phyloP scores from a whole-genome alignment of 192 early-diverging fungal species.

The Haplosporangium gracile region DNA sequence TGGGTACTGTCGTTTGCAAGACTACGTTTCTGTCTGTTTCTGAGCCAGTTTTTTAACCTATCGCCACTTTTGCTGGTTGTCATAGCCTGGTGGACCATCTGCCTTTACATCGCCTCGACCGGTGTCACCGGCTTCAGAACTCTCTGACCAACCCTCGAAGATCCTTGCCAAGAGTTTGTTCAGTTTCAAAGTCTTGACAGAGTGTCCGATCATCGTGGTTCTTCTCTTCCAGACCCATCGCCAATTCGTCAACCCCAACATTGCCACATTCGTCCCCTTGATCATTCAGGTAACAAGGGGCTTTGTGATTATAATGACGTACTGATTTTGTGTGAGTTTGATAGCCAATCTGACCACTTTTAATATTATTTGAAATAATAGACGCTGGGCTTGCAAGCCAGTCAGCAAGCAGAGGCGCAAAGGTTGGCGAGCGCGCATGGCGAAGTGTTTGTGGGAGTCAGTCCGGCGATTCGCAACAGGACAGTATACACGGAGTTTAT shows the following conservation, averaged over 20 bases:
- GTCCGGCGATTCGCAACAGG: slow-evolving; percentile 78
- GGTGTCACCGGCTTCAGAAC: slow-evolving; percentile 79
- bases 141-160: slow-evolving; percentile 67
- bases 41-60: not conserved
- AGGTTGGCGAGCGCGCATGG: slow-evolving; percentile 62
- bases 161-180: slow-evolving; percentile 79
- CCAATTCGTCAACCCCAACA: slow-evolving; percentile 82
- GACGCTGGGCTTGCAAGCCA: slow-evolving; percentile 68
- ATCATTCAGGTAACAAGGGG: slow-evolving; percentile 77
- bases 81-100: slow-evolving; percentile 52
- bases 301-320: not conserved
- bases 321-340: not conserved
- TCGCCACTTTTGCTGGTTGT: not conserved
- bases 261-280: slow-evolving; percentile 88
- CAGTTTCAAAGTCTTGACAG: slow-evolving; percentile 98
- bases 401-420: slow-evolving; percentile 67
- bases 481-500: slow-evolving; percentile 90
- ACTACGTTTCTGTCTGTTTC: not conserved
- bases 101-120: slow-evolving; percentile 77
- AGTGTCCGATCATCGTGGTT: slow-evolving; percentile 98
- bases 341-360: not conserved
- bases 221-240: slow-evolving; percentile 93
- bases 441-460: slow-evolving; percentile 84
- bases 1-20: not conserved
- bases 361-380: slow-evolving; percentile 19